Conservation (phyloP, 129 eudicot genomes). For the Helianthus tuberosus region DNA sequence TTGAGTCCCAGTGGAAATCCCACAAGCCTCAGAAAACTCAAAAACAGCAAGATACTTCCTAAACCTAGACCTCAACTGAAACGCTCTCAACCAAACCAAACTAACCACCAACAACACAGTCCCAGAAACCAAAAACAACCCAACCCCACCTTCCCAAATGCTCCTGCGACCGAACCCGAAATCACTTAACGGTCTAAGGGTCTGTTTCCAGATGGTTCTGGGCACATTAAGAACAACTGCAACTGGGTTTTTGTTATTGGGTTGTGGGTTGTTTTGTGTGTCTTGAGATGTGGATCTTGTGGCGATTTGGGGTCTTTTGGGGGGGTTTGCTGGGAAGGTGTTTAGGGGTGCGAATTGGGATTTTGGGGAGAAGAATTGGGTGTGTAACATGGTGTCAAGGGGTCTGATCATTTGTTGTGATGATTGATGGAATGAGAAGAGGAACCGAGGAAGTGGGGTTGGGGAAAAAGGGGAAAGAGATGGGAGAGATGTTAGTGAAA, state of each 20-base stretch:
- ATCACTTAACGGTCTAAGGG: conserved; percentile 75
- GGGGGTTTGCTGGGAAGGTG: conserved; percentile 40
- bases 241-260: conserved; percentile 51
- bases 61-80: conserved; percentile 73
- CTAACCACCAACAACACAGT: conserved; percentile 63
- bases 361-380: conserved; percentile 36
- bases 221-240: conserved; percentile 59
- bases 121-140: conserved; percentile 80
- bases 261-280: conserved; percentile 43
- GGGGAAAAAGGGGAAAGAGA: too few species aligned
- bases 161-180: conserved; percentile 88
- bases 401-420: conserved; percentile 39
- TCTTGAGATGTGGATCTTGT: conserved; percentile 50
- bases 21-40: conserved; percentile 88
- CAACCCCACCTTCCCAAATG: conserved; percentile 99
- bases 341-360: conserved; percentile 28
- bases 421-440: conserved; percentile 18
- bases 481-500: too few species aligned
- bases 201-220: conserved; percentile 64
- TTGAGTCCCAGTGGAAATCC: conserved; percentile 82
- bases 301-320: conserved; percentile 26
- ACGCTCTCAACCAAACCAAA: conserved; percentile 79
- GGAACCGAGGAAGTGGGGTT: too few species aligned
- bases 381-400: conserved; percentile 39
- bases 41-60: conserved; percentile 76